Evolutionary conservation across 768 basidiomycete species (phyloP), one percentile per base, ranked within the genome.

Genomic region (Boletellus ananiceps): DNA sequence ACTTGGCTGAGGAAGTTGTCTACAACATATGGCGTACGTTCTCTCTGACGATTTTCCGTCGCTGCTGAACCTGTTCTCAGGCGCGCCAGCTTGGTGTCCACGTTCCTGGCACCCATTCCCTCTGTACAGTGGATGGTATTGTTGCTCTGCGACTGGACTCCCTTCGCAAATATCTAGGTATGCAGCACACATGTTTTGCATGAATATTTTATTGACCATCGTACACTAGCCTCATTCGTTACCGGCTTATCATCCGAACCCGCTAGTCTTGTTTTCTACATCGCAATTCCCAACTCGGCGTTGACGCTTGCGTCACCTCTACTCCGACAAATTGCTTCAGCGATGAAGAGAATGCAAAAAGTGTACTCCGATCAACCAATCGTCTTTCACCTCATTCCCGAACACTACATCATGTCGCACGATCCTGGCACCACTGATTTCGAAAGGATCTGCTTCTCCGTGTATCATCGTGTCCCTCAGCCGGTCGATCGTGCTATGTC

Each of bases 301-400:
- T 79, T 88, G 69, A 79, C 81, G 0, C 72, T 88, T 3, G 71
- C 80, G 9, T 90, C 86, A 0, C 77, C 80, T 13, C 63, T 77
- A 16, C 77, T 90, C n/a, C 81, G 87, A 16, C 82, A 86, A 61
- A 70, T 88, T 25, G 75, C 87, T 46, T 80, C 79, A 8, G 75
- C 82, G 3, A 68, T 83, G 53, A 82, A 80, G 57, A 83, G 83
- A 51, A 67, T 77, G 3, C 62, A 74, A 47, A 79, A 77, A 63
- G 66, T 72, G 12, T 71, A 73, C 41, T 62, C 75, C 12, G 72
- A 74, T 19, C 49, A 64, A 13, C 79, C 80, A 44, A 72, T 86
- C 15, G 71, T 85, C 25, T 79, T 88, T 50, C 86, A 93, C 48
- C 79, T 91, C 54, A 71, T 93, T 38, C 86, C 90, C 4, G 84